Percentiles rank a stretch among this genome's conserved stretches.
Evolutionary conservation across 371 early-diverging fungal genomes (phyloP).

Genomic region (Zopfochytrium polystomum): DNA sequence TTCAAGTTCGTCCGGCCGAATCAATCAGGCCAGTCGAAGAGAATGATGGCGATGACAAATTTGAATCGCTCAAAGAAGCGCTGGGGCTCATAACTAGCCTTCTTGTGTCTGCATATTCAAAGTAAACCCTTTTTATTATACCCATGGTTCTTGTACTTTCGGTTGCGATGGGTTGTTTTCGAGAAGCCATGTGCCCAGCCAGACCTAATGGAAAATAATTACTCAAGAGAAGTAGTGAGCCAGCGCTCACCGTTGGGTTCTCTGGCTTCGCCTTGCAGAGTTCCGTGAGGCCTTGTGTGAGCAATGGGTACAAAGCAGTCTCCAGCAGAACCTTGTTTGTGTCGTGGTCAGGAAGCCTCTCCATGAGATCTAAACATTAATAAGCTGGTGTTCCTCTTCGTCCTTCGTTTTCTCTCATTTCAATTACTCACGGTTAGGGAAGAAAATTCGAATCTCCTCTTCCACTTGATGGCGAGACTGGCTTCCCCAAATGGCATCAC

Average conservation of each 20-base stretch:
- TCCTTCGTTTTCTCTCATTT: background rate
- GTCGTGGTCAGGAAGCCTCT: constrained; percentile 22
- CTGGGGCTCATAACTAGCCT: too few relatives aligned
- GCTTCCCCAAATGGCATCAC: constrained; percentile 41
- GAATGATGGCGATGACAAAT: too few relatives aligned
- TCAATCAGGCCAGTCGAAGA: too few relatives aligned
- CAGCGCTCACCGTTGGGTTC: constrained; percentile 44
- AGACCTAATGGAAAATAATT: constrained; percentile 30
- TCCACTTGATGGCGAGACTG: constrained; percentile 27
- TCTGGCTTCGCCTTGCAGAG: constrained; percentile 54
- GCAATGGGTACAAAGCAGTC: constrained; percentile 44
- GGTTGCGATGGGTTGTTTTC: constrained; percentile 54
- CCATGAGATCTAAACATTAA: background rate
- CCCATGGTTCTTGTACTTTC: constrained; percentile 14
- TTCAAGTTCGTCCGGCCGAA: too few relatives aligned
- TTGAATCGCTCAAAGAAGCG: too few relatives aligned
- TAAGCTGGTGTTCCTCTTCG: too few relatives aligned
- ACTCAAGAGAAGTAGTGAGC: background rate
- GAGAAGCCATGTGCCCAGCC: constrained; percentile 54
- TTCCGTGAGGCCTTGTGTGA: constrained; percentile 49
- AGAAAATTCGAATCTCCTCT: constrained; percentile 44
- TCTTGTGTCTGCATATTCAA: too few relatives aligned
- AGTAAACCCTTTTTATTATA: background rate
- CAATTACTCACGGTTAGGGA: constrained; percentile 43
- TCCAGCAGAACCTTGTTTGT: constrained; percentile 44